phyloP scores from a whole-genome alignment of 306 rosid genomes.

The Cucurbita argyrosperma region DNA sequence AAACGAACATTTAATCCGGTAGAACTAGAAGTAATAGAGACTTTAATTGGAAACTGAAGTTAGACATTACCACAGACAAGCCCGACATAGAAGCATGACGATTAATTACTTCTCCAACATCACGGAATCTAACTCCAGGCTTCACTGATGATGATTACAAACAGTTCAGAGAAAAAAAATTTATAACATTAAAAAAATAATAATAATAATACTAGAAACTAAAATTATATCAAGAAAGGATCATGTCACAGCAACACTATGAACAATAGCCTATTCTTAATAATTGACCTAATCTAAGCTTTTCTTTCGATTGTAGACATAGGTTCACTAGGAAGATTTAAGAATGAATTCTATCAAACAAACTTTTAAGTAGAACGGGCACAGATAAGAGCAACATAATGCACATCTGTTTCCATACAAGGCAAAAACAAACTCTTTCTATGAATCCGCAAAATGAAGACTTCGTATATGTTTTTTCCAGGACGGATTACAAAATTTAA shows the following conservation, averaged over 20 bases:
- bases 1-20: not conserved
- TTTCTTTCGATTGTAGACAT: not conserved
- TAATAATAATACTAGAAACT: not conserved
- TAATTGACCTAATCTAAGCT: not conserved
- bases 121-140: conserved; percentile 91
- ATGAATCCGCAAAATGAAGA: not conserved
- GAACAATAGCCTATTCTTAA: not conserved
- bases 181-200: not conserved
- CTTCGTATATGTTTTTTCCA: not conserved
- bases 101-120: conserved; percentile 79
- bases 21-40: not conserved
- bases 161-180: not conserved
- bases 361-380: not conserved
- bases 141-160: conserved; percentile 43
- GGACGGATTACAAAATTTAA: not conserved
- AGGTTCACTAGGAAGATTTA: not conserved
- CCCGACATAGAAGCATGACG: conserved; percentile 76
- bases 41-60: not conserved
- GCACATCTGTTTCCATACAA: not conserved
- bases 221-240: not conserved
- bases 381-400: not conserved
- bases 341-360: not conserved
- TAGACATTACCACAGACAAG: conserved; percentile 70
- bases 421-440: not conserved
- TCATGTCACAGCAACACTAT: not conserved